Evolutionary conservation across 371 early-diverging fungal species (phyloP).

Genomic region (Mucor velutinosus): DNA sequence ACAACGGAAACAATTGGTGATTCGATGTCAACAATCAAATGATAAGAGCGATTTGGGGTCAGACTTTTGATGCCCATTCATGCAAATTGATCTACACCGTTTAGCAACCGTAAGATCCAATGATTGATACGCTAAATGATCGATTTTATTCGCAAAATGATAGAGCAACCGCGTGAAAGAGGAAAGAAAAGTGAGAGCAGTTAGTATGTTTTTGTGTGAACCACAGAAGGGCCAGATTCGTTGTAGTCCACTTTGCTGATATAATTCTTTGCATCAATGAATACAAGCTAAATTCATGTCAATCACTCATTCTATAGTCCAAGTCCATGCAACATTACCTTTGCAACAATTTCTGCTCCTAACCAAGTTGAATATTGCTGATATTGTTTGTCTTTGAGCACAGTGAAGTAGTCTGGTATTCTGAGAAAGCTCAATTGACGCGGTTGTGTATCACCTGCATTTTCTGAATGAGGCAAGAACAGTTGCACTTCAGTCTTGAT

Average conservation of each 20-base stretch:
- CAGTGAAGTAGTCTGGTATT: slow-evolving; percentile 79
- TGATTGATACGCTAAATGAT: neutral
- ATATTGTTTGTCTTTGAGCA: slow-evolving; percentile 65
- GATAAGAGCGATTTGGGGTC: too few species aligned
- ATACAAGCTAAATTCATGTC: slow-evolving; percentile 53
- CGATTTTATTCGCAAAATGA: neutral
- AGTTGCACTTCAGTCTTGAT: slow-evolving; percentile 61
- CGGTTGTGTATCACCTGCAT: slow-evolving; percentile 76
- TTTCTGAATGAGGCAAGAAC: slow-evolving; percentile 69
- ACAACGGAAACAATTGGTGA: too few species aligned
- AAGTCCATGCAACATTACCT: slow-evolving; percentile 50
- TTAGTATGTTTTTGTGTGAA: slow-evolving; percentile 64
- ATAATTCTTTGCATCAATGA: slow-evolving; percentile 70
- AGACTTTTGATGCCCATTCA: too few species aligned
- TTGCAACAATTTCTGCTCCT: slow-evolving; percentile 79
- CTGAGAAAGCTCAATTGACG: slow-evolving; percentile 71
- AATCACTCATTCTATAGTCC: neutral
- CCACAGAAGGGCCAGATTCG: slow-evolving; percentile 73
- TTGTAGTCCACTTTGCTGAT: slow-evolving; percentile 85
- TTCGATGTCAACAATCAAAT: too few species aligned
- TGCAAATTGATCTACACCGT: too few species aligned
- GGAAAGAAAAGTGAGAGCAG: neutral
- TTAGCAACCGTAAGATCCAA: too few species aligned
- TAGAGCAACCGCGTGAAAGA: neutral
- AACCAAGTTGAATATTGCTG: slow-evolving; percentile 66